These are phyloP conservation scores for Rasamsonia emersonii DNA, from an alignment of 2,329 filamentous ascomycete genomes.

Conservation along the genomic window DNA sequence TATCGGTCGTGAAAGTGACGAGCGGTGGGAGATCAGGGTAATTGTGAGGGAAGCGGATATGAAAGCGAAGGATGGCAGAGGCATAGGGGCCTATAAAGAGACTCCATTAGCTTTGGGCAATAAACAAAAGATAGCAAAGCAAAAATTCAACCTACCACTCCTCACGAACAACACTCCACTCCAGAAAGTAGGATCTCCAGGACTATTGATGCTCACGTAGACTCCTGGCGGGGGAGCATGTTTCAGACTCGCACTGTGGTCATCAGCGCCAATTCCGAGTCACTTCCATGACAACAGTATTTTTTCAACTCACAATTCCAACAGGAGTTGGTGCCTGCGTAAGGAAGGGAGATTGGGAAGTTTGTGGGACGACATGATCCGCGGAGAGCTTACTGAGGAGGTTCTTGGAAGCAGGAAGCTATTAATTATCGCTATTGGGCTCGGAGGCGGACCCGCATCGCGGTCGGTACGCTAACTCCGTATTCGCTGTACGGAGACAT, in stretches of 20 bases:
- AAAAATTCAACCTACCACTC: constrained; percentile 55
- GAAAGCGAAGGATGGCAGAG: constrained; percentile 77
- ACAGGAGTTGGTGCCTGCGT: constrained; percentile 65
- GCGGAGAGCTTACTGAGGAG: no score
- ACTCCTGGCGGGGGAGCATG: constrained; percentile 76
- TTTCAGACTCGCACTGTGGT: constrained; percentile 64
- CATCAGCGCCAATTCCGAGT: background rate
- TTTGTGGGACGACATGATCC: constrained; percentile 26
- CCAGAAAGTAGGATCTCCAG: constrained; percentile 75
- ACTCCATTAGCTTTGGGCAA: constrained; percentile 7
- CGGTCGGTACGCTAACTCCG: no score
- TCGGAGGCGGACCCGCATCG: no score
- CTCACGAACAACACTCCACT: constrained; percentile 86
- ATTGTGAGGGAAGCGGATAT: constrained; percentile 73
- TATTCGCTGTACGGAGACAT: no score
- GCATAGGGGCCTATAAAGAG: constrained; percentile 77
- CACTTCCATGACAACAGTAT: no score
- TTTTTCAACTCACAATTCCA: constrained; percentile 75
- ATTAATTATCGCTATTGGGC: no score
- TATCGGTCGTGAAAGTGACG: constrained; percentile 81
- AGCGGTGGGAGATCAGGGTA: constrained; percentile 75
- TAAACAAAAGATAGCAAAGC: constrained; percentile 1
- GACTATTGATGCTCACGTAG: constrained; percentile 75
- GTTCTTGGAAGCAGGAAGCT: no score
- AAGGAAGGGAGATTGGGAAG: constrained; percentile 43